These are phyloP conservation scores for Trebouxia sp. DNA, from an alignment of 139 green algal genomes.

Conservation along the genomic window DNA sequence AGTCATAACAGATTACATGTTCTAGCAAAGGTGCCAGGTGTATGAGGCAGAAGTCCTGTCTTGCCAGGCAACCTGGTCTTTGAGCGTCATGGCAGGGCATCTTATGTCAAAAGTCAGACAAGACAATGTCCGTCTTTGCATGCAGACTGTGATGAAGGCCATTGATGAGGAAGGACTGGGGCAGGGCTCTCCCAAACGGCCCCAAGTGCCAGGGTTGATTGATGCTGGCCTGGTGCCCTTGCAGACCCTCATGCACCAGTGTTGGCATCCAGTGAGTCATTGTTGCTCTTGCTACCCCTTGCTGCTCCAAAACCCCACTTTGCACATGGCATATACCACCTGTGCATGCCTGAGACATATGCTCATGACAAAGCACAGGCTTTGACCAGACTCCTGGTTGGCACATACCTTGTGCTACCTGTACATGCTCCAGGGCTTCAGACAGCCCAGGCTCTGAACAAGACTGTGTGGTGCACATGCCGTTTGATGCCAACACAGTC, in stretches of 20 bases:
- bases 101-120: too few species aligned
- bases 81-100: too few species aligned
- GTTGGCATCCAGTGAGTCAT: conserved; percentile 3
- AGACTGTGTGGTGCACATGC: too few species aligned
- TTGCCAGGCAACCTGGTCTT: too few species aligned
- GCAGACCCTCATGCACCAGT: conserved; percentile 26
- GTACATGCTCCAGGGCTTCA: background rate
- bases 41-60: too few species aligned
- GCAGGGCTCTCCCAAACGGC: conserved; percentile 1
- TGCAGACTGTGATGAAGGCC: background rate
- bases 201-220: conserved; percentile 4
- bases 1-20: too few species aligned
- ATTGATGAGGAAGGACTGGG: background rate
- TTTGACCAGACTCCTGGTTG: background rate
- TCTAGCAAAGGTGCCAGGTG: too few species aligned
- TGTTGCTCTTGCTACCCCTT: background rate
- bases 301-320: too few species aligned
- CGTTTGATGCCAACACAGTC: too few species aligned
- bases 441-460: too few species aligned
- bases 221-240: conserved; percentile 13
- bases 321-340: background rate
- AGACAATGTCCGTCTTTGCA: too few species aligned
- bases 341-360: background rate
- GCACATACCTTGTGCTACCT: background rate
- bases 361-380: background rate